Evolutionary conservation across 306 rosid genomes (phyloP).

Genomic region (Luffa aegyptiaca): DNA sequence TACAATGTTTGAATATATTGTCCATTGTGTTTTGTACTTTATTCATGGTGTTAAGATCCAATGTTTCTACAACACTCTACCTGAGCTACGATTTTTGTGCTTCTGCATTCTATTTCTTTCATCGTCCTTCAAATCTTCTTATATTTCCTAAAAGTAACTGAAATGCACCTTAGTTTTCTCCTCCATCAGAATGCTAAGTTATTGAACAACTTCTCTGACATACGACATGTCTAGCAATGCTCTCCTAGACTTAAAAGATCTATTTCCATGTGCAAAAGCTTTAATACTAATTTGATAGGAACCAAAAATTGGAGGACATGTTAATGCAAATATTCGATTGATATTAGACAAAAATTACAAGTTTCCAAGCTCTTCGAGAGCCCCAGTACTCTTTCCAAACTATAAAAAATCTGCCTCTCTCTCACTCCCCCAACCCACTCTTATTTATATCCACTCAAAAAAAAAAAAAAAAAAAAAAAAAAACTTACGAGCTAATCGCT

Average conservation of each 20-base stretch:
- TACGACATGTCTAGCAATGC: neutral
- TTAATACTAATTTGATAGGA: neutral
- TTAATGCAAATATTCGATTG: too few species aligned
- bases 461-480: too few species aligned
- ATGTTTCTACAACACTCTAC: neutral
- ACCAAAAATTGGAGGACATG: neutral
- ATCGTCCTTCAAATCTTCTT: neutral
- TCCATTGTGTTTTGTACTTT: neutral
- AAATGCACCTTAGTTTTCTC: neutral
- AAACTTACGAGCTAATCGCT: neutral
- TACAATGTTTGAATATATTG: neutral
- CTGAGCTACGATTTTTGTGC: neutral
- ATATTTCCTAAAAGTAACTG: neutral
- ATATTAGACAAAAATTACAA: too few species aligned
- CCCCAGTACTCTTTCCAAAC: neutral
- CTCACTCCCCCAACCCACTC: neutral
- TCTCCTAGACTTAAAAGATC: neutral
- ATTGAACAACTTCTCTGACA: neutral
- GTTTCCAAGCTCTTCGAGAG: neutral
- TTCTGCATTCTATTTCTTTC: neutral
- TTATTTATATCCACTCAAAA: too few species aligned
- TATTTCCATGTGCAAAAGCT: neutral
- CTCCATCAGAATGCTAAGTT: neutral
- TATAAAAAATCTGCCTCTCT: too few species aligned
- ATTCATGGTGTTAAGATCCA: neutral